phyloP scores from a whole-genome alignment of 2,329 filamentous ascomycete species.

The Bipolaris zeicola region DNA sequence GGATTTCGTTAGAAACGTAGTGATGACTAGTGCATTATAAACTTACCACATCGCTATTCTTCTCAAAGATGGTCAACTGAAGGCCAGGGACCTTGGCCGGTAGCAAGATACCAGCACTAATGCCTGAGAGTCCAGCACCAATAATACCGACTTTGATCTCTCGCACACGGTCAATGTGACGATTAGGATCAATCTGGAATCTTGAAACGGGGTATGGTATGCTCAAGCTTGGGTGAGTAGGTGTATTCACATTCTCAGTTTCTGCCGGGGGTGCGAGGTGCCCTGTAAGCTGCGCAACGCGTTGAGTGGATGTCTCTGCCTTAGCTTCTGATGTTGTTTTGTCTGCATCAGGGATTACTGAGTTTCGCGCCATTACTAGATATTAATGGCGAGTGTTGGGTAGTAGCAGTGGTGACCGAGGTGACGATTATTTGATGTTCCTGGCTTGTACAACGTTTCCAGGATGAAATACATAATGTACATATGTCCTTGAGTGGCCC shows the following conservation, averaged over 20 bases:
- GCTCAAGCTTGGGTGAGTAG: slow-evolving; percentile 12
- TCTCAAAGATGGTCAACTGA: slow-evolving; percentile 59
- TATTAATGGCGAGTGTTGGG: slow-evolving; percentile 6
- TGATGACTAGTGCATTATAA: neutral
- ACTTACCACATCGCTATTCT: slow-evolving; percentile 51
- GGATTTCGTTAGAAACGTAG: neutral
- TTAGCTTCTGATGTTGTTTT: slow-evolving; percentile 17
- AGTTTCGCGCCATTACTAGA: slow-evolving; percentile 23
- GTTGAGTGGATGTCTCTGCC: slow-evolving; percentile 26
- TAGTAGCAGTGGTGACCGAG: neutral
- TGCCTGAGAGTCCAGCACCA: slow-evolving; percentile 67
- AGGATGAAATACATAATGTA: neutral
- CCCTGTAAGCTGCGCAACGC: slow-evolving; percentile 34
- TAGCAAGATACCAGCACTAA: slow-evolving; percentile 68
- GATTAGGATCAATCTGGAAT: slow-evolving; percentile 33
- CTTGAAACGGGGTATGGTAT: slow-evolving; percentile 37
- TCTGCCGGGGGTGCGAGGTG: slow-evolving; percentile 31
- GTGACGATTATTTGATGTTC: neutral
- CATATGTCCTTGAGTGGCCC: neutral
- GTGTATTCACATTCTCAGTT: slow-evolving; percentile 19
- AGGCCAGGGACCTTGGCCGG: slow-evolving; percentile 72
- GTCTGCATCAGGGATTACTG: slow-evolving; percentile 19
- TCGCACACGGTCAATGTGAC: slow-evolving; percentile 40
- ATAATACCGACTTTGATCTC: slow-evolving; percentile 62
- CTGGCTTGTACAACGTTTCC: neutral